phyloP scores from a whole-genome alignment of 371 early-diverging fungal species.

The Mucor racemosus region DNA sequence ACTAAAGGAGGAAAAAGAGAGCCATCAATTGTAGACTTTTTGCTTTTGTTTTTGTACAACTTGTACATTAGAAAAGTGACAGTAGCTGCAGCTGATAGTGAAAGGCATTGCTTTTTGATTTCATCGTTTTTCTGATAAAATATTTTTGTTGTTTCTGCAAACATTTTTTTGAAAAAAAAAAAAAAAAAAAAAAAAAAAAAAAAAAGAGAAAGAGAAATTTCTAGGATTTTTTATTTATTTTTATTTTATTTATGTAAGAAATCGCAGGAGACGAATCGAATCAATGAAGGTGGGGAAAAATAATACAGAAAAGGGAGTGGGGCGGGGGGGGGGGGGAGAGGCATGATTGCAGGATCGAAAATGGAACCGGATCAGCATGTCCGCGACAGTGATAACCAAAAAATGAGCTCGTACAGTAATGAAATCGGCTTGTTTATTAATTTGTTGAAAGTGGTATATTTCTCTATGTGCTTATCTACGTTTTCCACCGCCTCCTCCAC shows the following conservation, averaged over 20 bases:
- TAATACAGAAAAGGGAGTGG: too few species aligned
- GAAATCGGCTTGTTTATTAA: too few species aligned
- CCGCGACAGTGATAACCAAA: not conserved
- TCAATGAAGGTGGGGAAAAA: not conserved
- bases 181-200: not conserved
- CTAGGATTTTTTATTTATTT: not conserved
- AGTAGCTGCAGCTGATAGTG: constrained; percentile 21
- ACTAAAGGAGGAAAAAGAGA: constrained; percentile 20
- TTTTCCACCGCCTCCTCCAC: constrained; percentile 3
- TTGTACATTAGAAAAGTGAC: constrained; percentile 17
- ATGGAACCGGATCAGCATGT: constrained; percentile 8
- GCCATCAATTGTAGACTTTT: not conserved
- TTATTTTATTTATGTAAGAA: not conserved
- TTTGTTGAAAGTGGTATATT: too few species aligned
- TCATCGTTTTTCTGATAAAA: not conserved
- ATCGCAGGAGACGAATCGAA: not conserved
- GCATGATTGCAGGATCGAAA: not conserved
- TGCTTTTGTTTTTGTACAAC: not conserved
- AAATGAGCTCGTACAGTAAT: too few species aligned
- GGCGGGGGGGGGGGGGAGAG: not conserved
- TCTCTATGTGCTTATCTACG: constrained; percentile 7
- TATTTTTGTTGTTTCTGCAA: not conserved
- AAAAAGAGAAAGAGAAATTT: not conserved
- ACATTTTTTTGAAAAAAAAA: not conserved
- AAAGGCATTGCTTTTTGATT: constrained; percentile 11